Evolutionary conservation across 495 filamentous ascomycete species (phyloP).

Genomic region (Xylaria longipes): DNA sequence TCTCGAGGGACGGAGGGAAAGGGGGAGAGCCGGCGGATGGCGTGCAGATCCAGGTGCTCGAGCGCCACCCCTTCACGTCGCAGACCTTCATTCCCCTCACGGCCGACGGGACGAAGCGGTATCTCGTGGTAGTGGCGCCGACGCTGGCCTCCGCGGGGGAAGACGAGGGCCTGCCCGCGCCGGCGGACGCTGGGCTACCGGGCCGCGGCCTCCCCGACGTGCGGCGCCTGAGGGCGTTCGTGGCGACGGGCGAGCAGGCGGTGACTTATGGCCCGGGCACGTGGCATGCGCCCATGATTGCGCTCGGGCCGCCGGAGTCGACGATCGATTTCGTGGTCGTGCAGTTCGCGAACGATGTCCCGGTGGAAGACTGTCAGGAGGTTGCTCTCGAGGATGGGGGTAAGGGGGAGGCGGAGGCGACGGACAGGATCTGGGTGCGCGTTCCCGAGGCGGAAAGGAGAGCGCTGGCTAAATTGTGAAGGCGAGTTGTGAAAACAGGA

Average conservation of each 20-base stretch:
- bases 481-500: neutral
- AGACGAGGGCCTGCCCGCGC: conserved; percentile 47
- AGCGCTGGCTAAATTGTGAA: conserved; percentile 15
- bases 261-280: conserved; percentile 91
- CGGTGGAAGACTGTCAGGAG: conserved; percentile 89
- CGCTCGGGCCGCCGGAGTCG: conserved; percentile 66
- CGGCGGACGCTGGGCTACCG: conserved; percentile 37
- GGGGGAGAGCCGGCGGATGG: neutral
- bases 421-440: conserved; percentile 44
- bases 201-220: conserved; percentile 78
- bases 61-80: conserved; percentile 91
- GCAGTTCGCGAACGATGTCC: conserved; percentile 86
- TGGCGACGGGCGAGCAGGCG: conserved; percentile 79
- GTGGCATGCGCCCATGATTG: conserved; percentile 98
- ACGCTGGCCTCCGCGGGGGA: conserved; percentile 54
- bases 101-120: conserved; percentile 57
- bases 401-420: conserved; percentile 26
- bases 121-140: conserved; percentile 92
- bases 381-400: conserved; percentile 54
- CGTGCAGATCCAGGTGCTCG: conserved; percentile 78
- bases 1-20: conserved; percentile 10
- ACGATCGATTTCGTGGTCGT: conserved; percentile 81
- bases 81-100: conserved; percentile 90
- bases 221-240: conserved; percentile 71
- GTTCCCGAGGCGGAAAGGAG: conserved; percentile 39